A percentile compares a stretch with the other conserved stretches of the same genome.
Evolutionary conservation across 352 stramenopile species (phyloP).

Genomic region (Sclerospora graminicola): DNA sequence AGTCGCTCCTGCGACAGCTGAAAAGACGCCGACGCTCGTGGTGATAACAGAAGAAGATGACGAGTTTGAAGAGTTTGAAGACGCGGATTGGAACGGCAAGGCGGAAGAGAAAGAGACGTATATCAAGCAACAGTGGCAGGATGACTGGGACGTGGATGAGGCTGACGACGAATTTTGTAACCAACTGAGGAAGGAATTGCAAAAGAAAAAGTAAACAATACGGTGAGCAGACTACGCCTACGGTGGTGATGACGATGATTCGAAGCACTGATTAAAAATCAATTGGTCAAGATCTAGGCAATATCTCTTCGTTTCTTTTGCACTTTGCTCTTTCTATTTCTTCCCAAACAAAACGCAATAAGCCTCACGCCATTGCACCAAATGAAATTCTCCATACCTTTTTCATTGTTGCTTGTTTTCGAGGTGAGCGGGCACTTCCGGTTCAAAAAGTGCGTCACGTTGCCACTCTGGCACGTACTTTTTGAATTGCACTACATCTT

Average conservation of each 20-base stretch:
- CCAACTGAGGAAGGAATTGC: conserved; percentile 83
- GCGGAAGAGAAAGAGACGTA: conserved; percentile 72
- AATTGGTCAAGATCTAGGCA: no score
- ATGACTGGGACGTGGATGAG: conserved; percentile 89
- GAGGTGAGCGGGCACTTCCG: conserved; percentile 49
- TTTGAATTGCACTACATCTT: conserved; percentile 57
- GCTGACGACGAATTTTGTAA: conserved; percentile 91
- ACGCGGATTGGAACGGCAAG: conserved; percentile 63
- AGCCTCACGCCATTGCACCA: background rate
- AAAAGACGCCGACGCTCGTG: conserved; percentile 62
- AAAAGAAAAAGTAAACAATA: conserved; percentile 61
- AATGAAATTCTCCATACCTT: background rate
- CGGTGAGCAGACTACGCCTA: no score
- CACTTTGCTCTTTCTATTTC: background rate
- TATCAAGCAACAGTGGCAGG: conserved; percentile 88
- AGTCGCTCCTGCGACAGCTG: conserved; percentile 9
- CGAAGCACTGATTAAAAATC: no score
- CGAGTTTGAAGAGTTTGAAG: conserved; percentile 86
- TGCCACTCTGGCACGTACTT: conserved; percentile 81
- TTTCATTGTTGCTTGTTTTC: conserved; percentile 31
- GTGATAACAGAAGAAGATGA: conserved; percentile 83
- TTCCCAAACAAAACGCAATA: conserved; percentile 12
- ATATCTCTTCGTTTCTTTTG: no score
- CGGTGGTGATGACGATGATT: no score
- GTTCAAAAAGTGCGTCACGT: conserved; percentile 62